A percentile compares a stretch with the other conserved stretches of the same genome.
phyloP scores from a whole-genome alignment of 2,329 filamentous ascomycete genomes.

The Aspergillus tubingensis region DNA sequence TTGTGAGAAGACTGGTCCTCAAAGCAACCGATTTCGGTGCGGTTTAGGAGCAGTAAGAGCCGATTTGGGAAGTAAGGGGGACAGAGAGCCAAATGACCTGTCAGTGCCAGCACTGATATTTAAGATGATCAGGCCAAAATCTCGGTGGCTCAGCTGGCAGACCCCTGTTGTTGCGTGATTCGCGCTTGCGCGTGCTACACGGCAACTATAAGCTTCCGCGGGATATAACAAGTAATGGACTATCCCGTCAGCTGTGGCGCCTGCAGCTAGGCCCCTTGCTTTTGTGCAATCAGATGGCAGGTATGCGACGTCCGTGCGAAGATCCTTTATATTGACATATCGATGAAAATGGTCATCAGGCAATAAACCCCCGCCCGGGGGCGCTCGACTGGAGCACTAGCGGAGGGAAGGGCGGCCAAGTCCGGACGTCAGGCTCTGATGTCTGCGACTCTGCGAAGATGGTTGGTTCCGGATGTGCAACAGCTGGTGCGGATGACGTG shows the following conservation, averaged over 20 bases:
- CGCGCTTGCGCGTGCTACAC: slow-evolving; percentile 5
- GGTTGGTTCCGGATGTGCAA: slow-evolving; percentile 11
- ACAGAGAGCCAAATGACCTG: background rate
- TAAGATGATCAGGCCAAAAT: background rate
- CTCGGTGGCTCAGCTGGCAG: background rate
- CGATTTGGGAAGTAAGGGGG: background rate
- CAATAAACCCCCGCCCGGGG: background rate
- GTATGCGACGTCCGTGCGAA: slow-evolving; percentile 2
- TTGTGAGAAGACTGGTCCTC: slow-evolving; percentile 13
- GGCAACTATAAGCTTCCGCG: background rate
- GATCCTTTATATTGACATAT: background rate
- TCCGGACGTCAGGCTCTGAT: background rate
- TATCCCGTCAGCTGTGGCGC: background rate
- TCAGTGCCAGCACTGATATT: background rate
- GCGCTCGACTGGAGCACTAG: background rate
- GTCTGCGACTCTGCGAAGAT: slow-evolving; percentile 1
- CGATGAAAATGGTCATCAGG: background rate
- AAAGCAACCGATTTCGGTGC: background rate
- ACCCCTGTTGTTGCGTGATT: slow-evolving; percentile 7
- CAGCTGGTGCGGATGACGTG: slow-evolving; percentile 8
- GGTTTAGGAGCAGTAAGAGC: background rate
- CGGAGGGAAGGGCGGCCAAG: background rate
- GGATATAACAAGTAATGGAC: background rate
- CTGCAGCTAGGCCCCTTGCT: background rate
- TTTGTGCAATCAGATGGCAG: slow-evolving; percentile 3